Conservation (phyloP, 768 basidiomycete species). For the Hortiboletus flavorubellus region DNA sequence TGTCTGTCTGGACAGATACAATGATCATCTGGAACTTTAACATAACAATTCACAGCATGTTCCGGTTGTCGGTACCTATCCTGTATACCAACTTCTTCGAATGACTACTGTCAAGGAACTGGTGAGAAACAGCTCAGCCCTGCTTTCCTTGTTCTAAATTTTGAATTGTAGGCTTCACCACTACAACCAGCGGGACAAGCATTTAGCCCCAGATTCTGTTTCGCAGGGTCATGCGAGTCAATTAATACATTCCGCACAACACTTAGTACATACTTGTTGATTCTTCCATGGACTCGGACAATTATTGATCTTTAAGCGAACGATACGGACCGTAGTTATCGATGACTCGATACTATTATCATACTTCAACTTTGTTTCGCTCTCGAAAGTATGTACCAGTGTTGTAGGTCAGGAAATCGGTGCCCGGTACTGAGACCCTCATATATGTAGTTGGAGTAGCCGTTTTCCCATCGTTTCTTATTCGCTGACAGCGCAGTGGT, state of each 20-base stretch:
- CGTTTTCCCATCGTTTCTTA: not conserved
- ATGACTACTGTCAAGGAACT: conserved; percentile 61
- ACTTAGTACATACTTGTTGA: not conserved
- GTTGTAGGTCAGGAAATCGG: not conserved
- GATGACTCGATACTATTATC: not conserved
- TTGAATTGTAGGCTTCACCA: conserved; percentile 24
- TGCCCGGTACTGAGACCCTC: no score
- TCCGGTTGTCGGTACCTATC: conserved; percentile 87
- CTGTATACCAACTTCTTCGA: conserved; percentile 76
- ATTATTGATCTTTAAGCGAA: not conserved
- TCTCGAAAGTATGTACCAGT: not conserved
- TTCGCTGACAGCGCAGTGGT: not conserved
- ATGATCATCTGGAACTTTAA: not conserved
- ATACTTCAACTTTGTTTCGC: not conserved
- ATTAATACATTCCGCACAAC: not conserved
- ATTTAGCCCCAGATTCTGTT: conserved; percentile 13
- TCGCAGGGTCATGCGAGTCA: not conserved
- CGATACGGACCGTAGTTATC: not conserved
- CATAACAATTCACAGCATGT: conserved; percentile 51
- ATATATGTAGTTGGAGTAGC: not conserved
- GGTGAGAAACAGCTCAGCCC: conserved; percentile 19
- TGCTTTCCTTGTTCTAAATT: conserved; percentile 1
- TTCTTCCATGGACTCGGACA: conserved; percentile 9
- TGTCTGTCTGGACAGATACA: conserved; percentile 17
- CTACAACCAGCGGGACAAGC: conserved; percentile 30